Evolutionary conservation across 179 eudicot genomes (phyloP).

Genomic region (Beta macrorhiza): DNA sequence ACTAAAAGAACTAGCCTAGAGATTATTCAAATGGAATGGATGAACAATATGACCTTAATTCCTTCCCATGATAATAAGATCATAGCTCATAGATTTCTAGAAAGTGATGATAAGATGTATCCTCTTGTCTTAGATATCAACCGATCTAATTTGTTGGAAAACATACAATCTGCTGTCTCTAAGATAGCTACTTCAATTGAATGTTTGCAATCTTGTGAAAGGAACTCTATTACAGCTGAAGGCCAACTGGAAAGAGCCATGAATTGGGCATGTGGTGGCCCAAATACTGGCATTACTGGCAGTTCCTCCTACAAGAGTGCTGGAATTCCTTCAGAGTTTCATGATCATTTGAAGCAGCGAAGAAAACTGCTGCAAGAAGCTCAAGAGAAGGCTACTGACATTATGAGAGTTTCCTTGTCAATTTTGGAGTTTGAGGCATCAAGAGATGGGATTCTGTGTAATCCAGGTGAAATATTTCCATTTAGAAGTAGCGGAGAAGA

Average conservation of each 20-base stretch:
- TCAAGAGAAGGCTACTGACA: slow-evolving; percentile 70
- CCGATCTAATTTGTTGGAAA: slow-evolving; percentile 77
- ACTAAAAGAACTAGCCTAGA: slow-evolving; percentile 67
- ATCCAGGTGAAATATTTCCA: slow-evolving; percentile 55
- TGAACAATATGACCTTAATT: slow-evolving; percentile 55
- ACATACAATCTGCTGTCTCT: slow-evolving; percentile 64
- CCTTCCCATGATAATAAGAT: slow-evolving; percentile 60
- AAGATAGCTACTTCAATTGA: slow-evolving; percentile 72
- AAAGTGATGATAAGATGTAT: slow-evolving; percentile 57
- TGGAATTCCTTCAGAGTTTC: slow-evolving; percentile 88
- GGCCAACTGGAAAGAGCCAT: slow-evolving; percentile 99
- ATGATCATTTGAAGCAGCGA: slow-evolving; percentile 75
- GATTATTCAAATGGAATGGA: slow-evolving; percentile 92
- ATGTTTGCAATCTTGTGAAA: slow-evolving; percentile 77
- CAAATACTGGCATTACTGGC: slow-evolving; percentile 52
- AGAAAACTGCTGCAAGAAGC: slow-evolving; percentile 67
- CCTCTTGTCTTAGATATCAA: slow-evolving; percentile 60
- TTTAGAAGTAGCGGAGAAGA: slow-evolving; percentile 61
- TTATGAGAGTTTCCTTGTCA: slow-evolving; percentile 65
- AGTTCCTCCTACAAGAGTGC: slow-evolving; percentile 47
- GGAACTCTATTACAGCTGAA: slow-evolving; percentile 75
- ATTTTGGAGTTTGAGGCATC: slow-evolving; percentile 94
- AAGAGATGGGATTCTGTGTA: slow-evolving; percentile 75
- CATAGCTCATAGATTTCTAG: slow-evolving; percentile 62
- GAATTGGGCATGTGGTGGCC: slow-evolving; percentile 99